Evolutionary conservation across 2,329 filamentous ascomycete genomes (phyloP).

Genomic region (Sclerotinia sclerotiorum): DNA sequence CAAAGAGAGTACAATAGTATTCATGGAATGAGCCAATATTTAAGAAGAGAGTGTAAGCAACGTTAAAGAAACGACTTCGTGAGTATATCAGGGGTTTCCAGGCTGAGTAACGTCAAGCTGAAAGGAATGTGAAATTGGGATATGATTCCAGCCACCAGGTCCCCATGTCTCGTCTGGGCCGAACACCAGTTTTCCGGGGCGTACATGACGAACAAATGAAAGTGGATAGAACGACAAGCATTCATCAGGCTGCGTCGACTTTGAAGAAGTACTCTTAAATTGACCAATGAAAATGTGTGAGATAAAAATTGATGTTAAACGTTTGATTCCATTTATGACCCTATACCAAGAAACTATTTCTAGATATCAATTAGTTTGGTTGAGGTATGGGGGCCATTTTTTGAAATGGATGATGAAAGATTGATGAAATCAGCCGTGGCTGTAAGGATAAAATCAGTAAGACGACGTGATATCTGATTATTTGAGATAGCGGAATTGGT

Average conservation of each 20-base stretch:
- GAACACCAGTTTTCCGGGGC: constrained; percentile 1
- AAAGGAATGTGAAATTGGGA: constrained; percentile 19
- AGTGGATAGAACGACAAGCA: constrained; percentile 14
- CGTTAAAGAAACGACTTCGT: constrained; percentile 10
- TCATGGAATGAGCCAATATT: constrained; percentile 3
- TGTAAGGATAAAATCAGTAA: constrained; percentile 6
- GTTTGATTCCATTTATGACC: neutral
- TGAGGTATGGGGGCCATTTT: constrained; percentile 11
- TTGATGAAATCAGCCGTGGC: constrained; percentile 4
- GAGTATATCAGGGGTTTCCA: neutral
- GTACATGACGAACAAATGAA: constrained; percentile 3
- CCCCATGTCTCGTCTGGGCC: constrained; percentile 15
- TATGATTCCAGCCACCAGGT: constrained; percentile 14
- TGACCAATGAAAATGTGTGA: constrained; percentile 3
- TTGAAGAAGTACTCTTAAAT: constrained; percentile 16
- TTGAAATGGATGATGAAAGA: neutral
- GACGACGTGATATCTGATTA: constrained; percentile 2
- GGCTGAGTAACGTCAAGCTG: constrained; percentile 23
- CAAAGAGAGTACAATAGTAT: constrained; percentile 9
- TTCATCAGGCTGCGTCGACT: constrained; percentile 4
- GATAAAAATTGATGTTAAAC: neutral
- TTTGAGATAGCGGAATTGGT: neutral
- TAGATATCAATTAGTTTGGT: neutral
- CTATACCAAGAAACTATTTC: constrained; percentile 11
- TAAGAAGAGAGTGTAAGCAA: constrained; percentile 11